Percentiles rank a stretch among this genome's conserved stretches.
phyloP scores from a whole-genome alignment of 176 grass and related monocot genomes.

The Guadua angustifolia region DNA sequence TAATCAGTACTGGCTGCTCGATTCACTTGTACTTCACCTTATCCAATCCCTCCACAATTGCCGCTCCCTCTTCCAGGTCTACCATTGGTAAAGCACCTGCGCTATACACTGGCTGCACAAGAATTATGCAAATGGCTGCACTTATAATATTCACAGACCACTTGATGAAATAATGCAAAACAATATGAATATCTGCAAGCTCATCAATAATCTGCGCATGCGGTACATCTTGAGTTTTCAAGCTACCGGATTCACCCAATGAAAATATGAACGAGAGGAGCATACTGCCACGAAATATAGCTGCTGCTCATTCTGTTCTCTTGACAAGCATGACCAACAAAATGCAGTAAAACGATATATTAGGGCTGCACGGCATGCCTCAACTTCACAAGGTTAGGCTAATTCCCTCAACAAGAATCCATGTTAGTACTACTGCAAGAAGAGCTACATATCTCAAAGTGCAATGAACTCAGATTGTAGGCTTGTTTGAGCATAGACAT shows the following conservation, averaged over 20 bases:
- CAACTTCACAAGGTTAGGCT: too few species aligned
- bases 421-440: not conserved
- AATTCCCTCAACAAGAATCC: not conserved
- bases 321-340: constrained; percentile 6
- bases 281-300: not conserved
- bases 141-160: not conserved
- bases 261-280: not conserved
- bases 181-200: not conserved
- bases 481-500: not conserved
- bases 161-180: not conserved
- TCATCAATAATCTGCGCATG: not conserved
- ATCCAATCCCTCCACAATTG: not conserved
- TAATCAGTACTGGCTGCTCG: not conserved
- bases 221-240: not conserved
- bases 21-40: not conserved
- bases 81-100: not conserved
- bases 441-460: not conserved
- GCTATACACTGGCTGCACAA: not conserved
- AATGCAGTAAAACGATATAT: not conserved
- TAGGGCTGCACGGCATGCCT: too few species aligned
- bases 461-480: not conserved
- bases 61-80: not conserved
- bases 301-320: not conserved
- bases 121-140: constrained; percentile 4
- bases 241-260: not conserved